These are phyloP conservation scores for Shiraia bambusicola DNA, from an alignment of 2,329 filamentous ascomycete genomes.

Conservation along the genomic window DNA sequence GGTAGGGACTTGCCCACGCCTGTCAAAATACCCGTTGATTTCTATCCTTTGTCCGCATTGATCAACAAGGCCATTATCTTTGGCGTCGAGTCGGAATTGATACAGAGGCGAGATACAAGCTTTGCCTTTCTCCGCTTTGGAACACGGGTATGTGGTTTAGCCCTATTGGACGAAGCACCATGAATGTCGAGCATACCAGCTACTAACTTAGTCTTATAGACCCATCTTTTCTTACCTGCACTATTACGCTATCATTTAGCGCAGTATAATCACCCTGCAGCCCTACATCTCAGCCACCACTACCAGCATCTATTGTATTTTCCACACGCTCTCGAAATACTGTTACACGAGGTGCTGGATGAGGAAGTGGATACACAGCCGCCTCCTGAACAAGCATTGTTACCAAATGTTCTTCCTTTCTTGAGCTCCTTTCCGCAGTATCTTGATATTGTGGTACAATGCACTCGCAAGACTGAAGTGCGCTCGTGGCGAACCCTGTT, in stretches of 20 bases:
- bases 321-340: conserved; percentile 84
- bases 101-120: conserved; percentile 87
- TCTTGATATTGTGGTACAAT: conserved; percentile 93
- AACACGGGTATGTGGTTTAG: conserved; percentile 67
- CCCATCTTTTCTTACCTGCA: conserved; percentile 89
- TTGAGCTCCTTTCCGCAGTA: conserved; percentile 68
- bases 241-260: conserved; percentile 77
- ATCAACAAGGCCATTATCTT: conserved; percentile 88
- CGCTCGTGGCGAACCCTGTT: conserved; percentile 95
- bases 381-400: conserved; percentile 50
- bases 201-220: conserved; percentile 56
- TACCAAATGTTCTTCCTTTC: conserved; percentile 56
- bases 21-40: conserved; percentile 82
- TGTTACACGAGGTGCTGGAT: conserved; percentile 90
- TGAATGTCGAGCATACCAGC: neutral
- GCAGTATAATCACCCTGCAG: conserved; percentile 74
- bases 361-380: conserved; percentile 79
- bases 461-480: conserved; percentile 94
- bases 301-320: conserved; percentile 91
- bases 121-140: conserved; percentile 89
- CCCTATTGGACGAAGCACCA: neutral
- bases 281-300: conserved; percentile 77
- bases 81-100: conserved; percentile 86
- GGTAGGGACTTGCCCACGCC: conserved; percentile 71
- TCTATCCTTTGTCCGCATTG: conserved; percentile 86